These are phyloP conservation scores for Orbilia quercus DNA, from an alignment of 2,329 filamentous ascomycete genomes.

Conservation along the genomic window DNA sequence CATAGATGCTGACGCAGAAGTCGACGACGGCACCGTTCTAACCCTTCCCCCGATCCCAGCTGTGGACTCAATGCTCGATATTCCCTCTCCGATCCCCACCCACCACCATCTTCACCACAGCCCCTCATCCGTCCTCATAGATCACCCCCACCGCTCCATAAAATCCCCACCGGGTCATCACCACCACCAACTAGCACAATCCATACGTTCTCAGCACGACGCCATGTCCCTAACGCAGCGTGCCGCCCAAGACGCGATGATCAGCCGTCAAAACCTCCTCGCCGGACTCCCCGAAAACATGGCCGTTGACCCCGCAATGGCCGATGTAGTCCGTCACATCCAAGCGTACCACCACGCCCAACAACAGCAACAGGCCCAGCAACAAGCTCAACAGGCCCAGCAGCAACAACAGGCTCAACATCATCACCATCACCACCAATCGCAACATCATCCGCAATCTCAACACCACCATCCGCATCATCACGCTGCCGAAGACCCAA, in stretches of 20 bases:
- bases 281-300: conserved; percentile 43
- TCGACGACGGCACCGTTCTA: conserved; percentile 32
- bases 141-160: conserved; percentile 41
- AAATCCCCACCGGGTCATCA: conserved; percentile 52
- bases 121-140: conserved; percentile 13
- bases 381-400: conserved; percentile 30
- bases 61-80: conserved; percentile 32
- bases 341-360: conserved; percentile 34
- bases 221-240: conserved; percentile 53
- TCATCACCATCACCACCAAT: conserved; percentile 31
- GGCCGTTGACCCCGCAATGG: conserved; percentile 58
- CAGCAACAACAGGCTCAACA: conserved; percentile 41
- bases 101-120: conserved; percentile 24
- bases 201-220: conserved; percentile 49
- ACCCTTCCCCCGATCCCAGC: conserved; percentile 19
- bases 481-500: conserved; percentile 16
- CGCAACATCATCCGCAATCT: conserved; percentile 19
- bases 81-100: conserved; percentile 31
- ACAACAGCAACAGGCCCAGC: conserved; percentile 54
- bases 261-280: conserved; percentile 16
- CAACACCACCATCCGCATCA: conserved; percentile 32
- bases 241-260: conserved; percentile 21
- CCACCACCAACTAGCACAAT: conserved; percentile 55
- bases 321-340: conserved; percentile 56
- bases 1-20: conserved; percentile 33